phyloP scores from a whole-genome alignment of 805 yeast genomes.

The Komagataella populi region DNA sequence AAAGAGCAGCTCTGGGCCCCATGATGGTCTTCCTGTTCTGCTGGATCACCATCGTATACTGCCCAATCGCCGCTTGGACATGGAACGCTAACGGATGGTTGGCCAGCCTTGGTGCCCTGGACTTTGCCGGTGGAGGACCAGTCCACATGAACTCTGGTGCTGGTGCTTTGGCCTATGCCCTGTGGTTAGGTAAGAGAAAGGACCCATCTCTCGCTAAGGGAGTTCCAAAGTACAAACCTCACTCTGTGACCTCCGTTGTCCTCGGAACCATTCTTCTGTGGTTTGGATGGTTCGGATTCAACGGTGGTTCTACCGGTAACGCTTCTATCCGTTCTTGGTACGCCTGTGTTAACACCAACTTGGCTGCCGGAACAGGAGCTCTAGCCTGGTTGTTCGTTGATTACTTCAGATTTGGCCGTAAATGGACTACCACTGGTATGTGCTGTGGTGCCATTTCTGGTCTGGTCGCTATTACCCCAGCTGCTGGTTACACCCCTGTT shows the following conservation, averaged over 20 bases:
- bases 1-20: conserved; percentile 91
- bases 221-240: conserved; percentile 87
- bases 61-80: conserved; percentile 95
- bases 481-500: conserved; percentile 91
- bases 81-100: conserved; percentile 96
- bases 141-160: conserved; percentile 92
- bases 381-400: conserved; percentile 91
- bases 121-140: conserved; percentile 98
- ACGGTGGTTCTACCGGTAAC: conserved; percentile 96
- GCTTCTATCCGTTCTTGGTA: conserved; percentile 89
- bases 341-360: conserved; percentile 84
- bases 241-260: conserved; percentile 80
- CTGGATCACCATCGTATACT: conserved; percentile 93
- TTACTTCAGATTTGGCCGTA: conserved; percentile 63
- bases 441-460: conserved; percentile 94
- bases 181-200: conserved; percentile 83
- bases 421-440: conserved; percentile 89
- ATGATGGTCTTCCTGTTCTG: conserved; percentile 89
- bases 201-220: conserved; percentile 59
- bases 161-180: conserved; percentile 89
- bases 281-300: conserved; percentile 99
- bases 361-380: conserved; percentile 91
- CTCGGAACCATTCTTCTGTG: conserved; percentile 89
- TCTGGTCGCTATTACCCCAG: conserved; percentile 91
- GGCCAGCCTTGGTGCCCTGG: conserved; percentile 67